phyloP scores from a whole-genome alignment of 169 alveolate genomes.

The Blepharisma undulans region DNA sequence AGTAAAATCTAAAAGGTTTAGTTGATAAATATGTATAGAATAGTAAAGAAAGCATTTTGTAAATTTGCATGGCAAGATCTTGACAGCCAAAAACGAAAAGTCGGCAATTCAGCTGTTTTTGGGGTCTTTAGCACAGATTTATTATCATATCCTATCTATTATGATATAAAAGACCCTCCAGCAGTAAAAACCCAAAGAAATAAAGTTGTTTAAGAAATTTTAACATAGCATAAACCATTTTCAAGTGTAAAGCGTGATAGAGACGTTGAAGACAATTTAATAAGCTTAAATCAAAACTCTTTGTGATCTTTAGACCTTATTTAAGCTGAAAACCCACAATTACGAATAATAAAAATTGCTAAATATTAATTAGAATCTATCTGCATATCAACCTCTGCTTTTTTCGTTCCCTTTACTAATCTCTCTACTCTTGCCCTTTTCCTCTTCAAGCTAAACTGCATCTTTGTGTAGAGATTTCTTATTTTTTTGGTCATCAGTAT shows the following conservation, averaged over 20 bases:
- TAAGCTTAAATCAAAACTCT: background rate
- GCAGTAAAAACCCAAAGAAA: background rate
- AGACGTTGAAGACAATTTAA: background rate
- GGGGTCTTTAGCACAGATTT: background rate
- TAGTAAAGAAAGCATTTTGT: background rate
- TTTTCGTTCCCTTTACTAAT: background rate
- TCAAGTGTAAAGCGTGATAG: background rate
- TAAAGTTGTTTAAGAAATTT: background rate
- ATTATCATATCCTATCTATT: background rate
- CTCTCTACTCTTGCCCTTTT: background rate
- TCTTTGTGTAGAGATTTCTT: slow-evolving; percentile 48
- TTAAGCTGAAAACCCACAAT: background rate
- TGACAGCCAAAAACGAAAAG: background rate
- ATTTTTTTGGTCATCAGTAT: slow-evolving; percentile 79
- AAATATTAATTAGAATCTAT: too few species aligned
- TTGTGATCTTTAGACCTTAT: background rate
- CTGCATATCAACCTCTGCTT: background rate
- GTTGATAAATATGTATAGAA: background rate
- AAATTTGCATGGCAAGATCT: background rate
- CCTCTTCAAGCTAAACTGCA: background rate
- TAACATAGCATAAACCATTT: background rate
- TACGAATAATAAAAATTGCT: too few species aligned
- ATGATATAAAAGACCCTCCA: background rate
- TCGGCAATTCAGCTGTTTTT: background rate
- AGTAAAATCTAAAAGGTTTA: too few species aligned